Percentiles rank a stretch among this genome's conserved stretches.
Evolutionary conservation across 2,329 filamentous ascomycete species (phyloP).

Genomic region (Fusarium tuaranense): DNA sequence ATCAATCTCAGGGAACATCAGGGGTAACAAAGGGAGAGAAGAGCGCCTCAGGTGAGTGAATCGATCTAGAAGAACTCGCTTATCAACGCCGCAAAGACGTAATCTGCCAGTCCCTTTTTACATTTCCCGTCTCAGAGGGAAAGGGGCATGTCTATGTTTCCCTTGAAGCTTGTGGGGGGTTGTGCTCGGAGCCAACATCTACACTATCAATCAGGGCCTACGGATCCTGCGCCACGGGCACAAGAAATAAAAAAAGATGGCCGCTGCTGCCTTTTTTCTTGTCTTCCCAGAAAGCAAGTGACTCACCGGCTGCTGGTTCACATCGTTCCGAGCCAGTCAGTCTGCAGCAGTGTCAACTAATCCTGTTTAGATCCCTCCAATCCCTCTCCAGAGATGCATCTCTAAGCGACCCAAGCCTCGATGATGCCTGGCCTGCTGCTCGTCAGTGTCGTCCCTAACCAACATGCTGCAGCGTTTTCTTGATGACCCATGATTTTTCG

Average conservation of each 20-base stretch:
- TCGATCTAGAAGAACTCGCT: neutral
- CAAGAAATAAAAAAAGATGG: neutral
- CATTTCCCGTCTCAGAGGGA: neutral
- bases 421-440: neutral
- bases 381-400: conserved; percentile 3
- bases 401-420: conserved; percentile 2
- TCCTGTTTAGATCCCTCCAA: conserved; percentile 1
- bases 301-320: conserved; percentile 15
- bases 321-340: conserved; percentile 6
- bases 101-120: conserved; percentile 7
- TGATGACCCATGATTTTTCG: neutral
- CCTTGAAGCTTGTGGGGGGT: neutral
- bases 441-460: neutral
- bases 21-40: conserved; percentile 17
- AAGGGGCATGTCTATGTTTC: neutral
- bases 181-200: neutral
- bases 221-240: neutral
- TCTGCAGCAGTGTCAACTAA: conserved; percentile 10
- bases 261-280: neutral
- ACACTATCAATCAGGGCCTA: neutral
- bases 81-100: neutral
- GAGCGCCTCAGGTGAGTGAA: neutral
- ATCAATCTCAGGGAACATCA: conserved; percentile 14
- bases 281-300: conserved; percentile 3
- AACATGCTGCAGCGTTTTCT: neutral